A percentile compares a stretch with the other conserved stretches of the same genome.
These are phyloP conservation scores for Dendrostoma leiphaemia DNA, from an alignment of 2,329 filamentous ascomycete species.

Conservation along the genomic window DNA sequence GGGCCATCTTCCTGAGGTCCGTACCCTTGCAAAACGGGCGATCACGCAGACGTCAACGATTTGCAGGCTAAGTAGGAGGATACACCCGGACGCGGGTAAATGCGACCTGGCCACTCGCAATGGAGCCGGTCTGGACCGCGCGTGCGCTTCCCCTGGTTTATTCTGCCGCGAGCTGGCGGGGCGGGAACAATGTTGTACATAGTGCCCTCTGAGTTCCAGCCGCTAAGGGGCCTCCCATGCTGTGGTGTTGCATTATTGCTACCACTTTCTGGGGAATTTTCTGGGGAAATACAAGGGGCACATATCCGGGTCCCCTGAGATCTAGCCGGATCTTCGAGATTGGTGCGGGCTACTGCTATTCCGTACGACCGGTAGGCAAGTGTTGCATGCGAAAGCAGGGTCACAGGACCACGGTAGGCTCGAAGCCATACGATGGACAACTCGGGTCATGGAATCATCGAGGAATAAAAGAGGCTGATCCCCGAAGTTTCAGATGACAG, in stretches of 20 bases:
- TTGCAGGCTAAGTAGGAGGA: slow-evolving; percentile 1
- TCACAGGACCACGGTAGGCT: too few relatives aligned
- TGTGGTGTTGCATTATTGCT: too few relatives aligned
- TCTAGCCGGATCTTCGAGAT: neutral
- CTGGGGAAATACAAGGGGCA: neutral
- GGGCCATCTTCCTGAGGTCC: neutral
- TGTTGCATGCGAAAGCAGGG: too few relatives aligned
- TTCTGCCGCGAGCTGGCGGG: too few relatives aligned
- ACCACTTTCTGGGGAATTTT: too few relatives aligned
- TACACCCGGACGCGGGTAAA: slow-evolving; percentile 5
- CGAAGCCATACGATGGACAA: too few relatives aligned
- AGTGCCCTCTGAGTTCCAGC: neutral
- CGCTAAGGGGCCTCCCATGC: neutral
- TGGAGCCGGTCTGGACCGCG: neutral
- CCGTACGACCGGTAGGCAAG: slow-evolving; percentile 2
- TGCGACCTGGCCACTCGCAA: neutral
- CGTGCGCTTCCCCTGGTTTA: neutral
- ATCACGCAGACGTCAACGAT: neutral
- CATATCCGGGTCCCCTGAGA: too few relatives aligned
- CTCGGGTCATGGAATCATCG: too few relatives aligned
- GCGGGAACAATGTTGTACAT: too few relatives aligned
- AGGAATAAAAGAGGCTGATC: slow-evolving; percentile 1
- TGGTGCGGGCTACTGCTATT: neutral
- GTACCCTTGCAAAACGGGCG: neutral
- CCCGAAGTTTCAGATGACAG: neutral